Evolutionary conservation across 2,329 filamentous ascomycete genomes (phyloP).

Genomic region (Zarea fungicola): DNA sequence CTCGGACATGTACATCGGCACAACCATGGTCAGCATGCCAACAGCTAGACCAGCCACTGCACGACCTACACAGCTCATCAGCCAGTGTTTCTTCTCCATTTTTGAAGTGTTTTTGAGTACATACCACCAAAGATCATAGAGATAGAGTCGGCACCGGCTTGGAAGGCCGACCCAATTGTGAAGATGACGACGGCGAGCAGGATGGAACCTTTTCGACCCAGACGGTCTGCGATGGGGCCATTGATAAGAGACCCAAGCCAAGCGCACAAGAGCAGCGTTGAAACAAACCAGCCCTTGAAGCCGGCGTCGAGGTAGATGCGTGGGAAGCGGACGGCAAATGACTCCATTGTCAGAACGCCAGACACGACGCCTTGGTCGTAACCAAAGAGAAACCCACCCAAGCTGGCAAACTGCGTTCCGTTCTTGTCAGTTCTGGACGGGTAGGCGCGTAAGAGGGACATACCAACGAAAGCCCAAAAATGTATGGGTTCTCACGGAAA

Average conservation of each 20-base stretch:
- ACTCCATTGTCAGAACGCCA: slow-evolving; percentile 42
- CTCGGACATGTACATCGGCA: slow-evolving; percentile 43
- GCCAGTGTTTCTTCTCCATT: too few species aligned
- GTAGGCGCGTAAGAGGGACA: too few species aligned
- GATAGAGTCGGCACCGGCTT: slow-evolving; percentile 35
- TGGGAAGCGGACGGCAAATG: slow-evolving; percentile 28
- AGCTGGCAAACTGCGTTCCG: slow-evolving; percentile 29
- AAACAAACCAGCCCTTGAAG: slow-evolving; percentile 50
- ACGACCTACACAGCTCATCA: too few species aligned
- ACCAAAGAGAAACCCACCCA: slow-evolving; percentile 41
- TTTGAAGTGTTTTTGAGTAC: too few species aligned
- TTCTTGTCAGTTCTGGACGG: too few species aligned
- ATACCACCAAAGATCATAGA: slow-evolving; percentile 37
- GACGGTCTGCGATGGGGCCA: slow-evolving; percentile 32
- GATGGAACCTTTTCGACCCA: slow-evolving; percentile 31
- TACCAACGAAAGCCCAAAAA: too few species aligned
- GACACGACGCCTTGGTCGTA: slow-evolving; percentile 47
- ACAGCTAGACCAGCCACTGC: slow-evolving; percentile 40
- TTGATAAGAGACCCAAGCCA: slow-evolving; percentile 44
- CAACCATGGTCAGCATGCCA: slow-evolving; percentile 34
- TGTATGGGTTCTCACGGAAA: too few species aligned
- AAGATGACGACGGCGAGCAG: slow-evolving; percentile 31
- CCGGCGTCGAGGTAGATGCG: slow-evolving; percentile 36
- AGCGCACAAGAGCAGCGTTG: slow-evolving; percentile 41
- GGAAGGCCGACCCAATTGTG: slow-evolving; percentile 38